Base-by-base conservation (phyloP, 768 basidiomycete species). In the Naganishia kalamii region DNA sequence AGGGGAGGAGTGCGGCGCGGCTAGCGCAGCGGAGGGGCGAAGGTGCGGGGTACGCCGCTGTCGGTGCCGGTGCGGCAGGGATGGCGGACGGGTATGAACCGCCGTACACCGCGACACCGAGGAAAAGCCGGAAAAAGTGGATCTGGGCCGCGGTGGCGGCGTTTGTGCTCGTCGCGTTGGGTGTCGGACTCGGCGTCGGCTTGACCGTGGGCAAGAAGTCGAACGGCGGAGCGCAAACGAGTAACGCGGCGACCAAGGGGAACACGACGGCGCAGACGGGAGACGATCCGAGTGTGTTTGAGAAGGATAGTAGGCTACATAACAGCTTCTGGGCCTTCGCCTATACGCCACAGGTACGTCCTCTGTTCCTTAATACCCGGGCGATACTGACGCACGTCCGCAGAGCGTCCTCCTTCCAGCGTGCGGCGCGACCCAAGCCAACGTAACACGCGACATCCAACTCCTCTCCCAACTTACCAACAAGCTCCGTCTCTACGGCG, bases 311-410 rank as follows among this genome's bases (percentile, higher is more conserved):
- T 2, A 82, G 82, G 32, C 79, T 94, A 54, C 82, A 86, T 67
- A 84, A 88, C 69, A 82, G 85, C 0, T 89, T 96, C 79, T 94
- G 87, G 75, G 92, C 88, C 4, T 73, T 94, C 25, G 92, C 92
- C 0, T 94, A 94, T 77, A 91, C 90, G 0, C 91, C 92, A 1
- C 63, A 73, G 44, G 77, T 75, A 60, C 62, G 75, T 69, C 27
- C 19, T n/a, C 19, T 44, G 19, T 17, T 15, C 17, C 40, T 13
- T 29, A n/a, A 30, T 4, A 13, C 0, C 50, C 15, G 3, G 17
- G 40, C 23, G 6, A 49, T 29, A 12, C 30, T n/a, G 41, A 27
- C 21, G 21, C 23, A 15, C 23, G 60, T 67, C 35, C 12, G 1
- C 23, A 63, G 47, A 74, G 69, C 32, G 69, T 70, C 0, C 65